These are phyloP conservation scores for Xylariaceae sp. DNA, from an alignment of 2,329 filamentous ascomycete genomes.

Conservation along the genomic window DNA sequence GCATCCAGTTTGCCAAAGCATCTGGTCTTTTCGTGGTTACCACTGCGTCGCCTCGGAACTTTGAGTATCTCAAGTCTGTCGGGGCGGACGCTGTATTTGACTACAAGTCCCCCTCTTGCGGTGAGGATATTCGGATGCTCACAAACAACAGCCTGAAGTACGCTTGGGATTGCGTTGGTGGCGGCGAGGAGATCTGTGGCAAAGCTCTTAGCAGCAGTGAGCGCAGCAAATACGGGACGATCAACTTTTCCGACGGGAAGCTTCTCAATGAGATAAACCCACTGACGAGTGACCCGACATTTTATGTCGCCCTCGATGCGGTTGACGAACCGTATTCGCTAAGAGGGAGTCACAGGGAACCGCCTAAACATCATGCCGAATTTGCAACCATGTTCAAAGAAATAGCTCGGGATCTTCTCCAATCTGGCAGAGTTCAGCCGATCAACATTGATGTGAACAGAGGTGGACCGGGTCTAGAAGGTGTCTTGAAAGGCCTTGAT, in stretches of 20 bases:
- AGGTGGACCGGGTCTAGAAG: constrained; percentile 29
- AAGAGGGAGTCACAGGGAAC: background rate
- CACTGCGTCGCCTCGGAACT: constrained; percentile 9
- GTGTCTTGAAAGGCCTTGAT: constrained; percentile 32
- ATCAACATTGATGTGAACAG: constrained; percentile 29
- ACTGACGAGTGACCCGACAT: constrained; percentile 8
- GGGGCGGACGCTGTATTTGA: constrained; percentile 9
- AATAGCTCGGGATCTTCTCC: constrained; percentile 31
- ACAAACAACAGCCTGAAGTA: constrained; percentile 11
- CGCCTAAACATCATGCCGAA: constrained; percentile 12
- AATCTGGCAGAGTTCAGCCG: constrained; percentile 33
- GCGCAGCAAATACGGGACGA: constrained; percentile 2
- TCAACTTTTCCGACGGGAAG: constrained; percentile 1
- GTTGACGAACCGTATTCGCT: constrained; percentile 34
- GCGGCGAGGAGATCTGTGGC: constrained; percentile 16
- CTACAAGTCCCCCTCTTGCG: constrained; percentile 5
- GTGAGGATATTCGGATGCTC: constrained; percentile 4
- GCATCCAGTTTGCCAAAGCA: constrained; percentile 39
- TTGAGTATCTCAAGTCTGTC: constrained; percentile 1
- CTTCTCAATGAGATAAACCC: background rate
- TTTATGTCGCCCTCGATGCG: constrained; percentile 37
- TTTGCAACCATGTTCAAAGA: constrained; percentile 30
- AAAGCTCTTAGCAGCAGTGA: constrained; percentile 1
- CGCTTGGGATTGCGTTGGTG: constrained; percentile 34
- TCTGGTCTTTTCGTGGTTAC: constrained; percentile 29